phyloP scores from a whole-genome alignment of 441 rosid species.

The Geranium incanum region DNA sequence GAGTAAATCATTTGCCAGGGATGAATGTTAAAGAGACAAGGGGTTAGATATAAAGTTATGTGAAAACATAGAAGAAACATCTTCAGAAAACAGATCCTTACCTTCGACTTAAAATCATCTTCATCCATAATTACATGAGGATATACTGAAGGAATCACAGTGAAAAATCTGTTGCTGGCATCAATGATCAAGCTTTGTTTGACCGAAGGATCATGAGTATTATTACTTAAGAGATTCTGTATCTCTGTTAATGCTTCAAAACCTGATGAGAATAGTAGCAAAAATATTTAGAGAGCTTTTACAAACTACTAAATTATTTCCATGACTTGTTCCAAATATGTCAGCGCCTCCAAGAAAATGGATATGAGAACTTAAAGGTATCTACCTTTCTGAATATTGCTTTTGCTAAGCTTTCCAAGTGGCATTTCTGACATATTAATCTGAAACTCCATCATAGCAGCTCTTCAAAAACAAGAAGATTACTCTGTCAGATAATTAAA shows the following conservation, averaged over 20 bases:
- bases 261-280: slow-evolving; percentile 37
- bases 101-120: slow-evolving; percentile 89
- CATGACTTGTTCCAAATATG: background rate
- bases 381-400: slow-evolving; percentile 42
- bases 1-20: background rate
- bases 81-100: slow-evolving; percentile 20
- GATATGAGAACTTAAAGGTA: background rate
- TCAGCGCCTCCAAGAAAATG: background rate
- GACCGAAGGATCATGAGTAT: slow-evolving; percentile 38
- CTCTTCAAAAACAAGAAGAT: slow-evolving; percentile 45
- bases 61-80: slow-evolving; percentile 9
- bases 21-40: background rate
- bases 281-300: background rate
- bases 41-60: slow-evolving; percentile 4
- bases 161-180: slow-evolving; percentile 92
- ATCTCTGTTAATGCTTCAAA: slow-evolving; percentile 92
- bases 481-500: slow-evolving; percentile 15
- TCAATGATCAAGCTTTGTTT: slow-evolving; percentile 76
- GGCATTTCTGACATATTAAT: background rate
- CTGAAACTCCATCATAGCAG: slow-evolving; percentile 41
- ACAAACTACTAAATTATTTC: background rate
- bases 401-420: background rate
- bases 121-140: slow-evolving; percentile 83
- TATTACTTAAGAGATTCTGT: slow-evolving; percentile 59
- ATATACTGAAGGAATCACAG: slow-evolving; percentile 81